A percentile compares a stretch with the other conserved stretches of the same genome.
Evolutionary conservation across 2,329 filamentous ascomycete species (phyloP).

Genomic region (Exophiala sideris): DNA sequence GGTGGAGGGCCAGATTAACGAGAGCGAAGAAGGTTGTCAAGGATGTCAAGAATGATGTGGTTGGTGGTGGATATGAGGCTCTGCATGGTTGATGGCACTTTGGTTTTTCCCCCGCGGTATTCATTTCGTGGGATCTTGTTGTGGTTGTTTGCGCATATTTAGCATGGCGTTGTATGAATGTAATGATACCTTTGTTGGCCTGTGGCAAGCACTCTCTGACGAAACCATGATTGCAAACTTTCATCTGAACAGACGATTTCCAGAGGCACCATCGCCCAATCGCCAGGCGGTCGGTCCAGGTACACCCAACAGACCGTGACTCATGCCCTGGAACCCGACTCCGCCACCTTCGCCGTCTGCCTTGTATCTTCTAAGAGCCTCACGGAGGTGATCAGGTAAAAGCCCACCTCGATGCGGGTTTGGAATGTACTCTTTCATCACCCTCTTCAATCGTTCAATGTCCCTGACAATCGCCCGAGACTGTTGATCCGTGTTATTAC

Average conservation of each 20-base stretch:
- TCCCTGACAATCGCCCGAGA: constrained; percentile 24
- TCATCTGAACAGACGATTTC: constrained; percentile 44
- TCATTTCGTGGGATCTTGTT: no score
- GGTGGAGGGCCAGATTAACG: constrained; percentile 11
- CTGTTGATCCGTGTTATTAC: constrained; percentile 20
- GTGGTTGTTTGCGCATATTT: no score
- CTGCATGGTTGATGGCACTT: not conserved
- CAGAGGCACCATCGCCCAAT: constrained; percentile 33
- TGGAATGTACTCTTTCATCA: constrained; percentile 33
- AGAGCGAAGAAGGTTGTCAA: constrained; percentile 2
- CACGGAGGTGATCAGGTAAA: constrained; percentile 48
- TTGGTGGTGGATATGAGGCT: not conserved
- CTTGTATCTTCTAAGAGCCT: constrained; percentile 48
- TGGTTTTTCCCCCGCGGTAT: not conserved
- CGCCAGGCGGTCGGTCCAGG: constrained; percentile 44
- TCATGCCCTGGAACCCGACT: constrained; percentile 47
- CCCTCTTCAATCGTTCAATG: constrained; percentile 28
- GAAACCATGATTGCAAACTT: no score
- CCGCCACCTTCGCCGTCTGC: constrained; percentile 48
- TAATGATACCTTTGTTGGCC: no score
- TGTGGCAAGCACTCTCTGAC: no score
- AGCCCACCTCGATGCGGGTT: constrained; percentile 48
- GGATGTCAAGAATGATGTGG: constrained; percentile 3
- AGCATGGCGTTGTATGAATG: no score
- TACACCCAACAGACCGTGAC: constrained; percentile 44